phyloP scores from a whole-genome alignment of 2,329 filamentous ascomycete species.

The Sporothrix variecibatus region DNA sequence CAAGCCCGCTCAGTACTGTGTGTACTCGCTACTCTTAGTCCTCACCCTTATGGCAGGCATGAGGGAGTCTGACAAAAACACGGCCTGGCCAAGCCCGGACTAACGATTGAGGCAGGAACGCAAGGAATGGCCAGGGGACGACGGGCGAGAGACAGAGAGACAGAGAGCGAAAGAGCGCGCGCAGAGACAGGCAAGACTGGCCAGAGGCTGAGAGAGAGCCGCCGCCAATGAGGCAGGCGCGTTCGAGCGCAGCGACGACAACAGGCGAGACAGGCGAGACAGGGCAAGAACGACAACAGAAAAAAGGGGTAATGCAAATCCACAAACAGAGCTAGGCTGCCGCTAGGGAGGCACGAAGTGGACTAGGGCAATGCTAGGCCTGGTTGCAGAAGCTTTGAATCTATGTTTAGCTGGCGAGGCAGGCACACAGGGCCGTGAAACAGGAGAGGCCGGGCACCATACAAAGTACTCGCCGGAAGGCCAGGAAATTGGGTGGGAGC shows the following conservation, averaged over 20 bases:
- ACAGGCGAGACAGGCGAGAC: not conserved
- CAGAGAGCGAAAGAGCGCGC: not conserved
- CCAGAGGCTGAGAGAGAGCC: no score
- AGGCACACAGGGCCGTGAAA: slow-evolving; percentile 26
- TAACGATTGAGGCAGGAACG: slow-evolving; percentile 10
- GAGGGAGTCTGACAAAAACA: slow-evolving; percentile 3
- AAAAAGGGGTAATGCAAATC: slow-evolving; percentile 23
- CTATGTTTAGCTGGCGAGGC: slow-evolving; percentile 23
- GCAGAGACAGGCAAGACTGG: not conserved
- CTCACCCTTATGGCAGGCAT: not conserved
- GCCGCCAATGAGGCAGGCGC: not conserved
- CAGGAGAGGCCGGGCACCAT: slow-evolving; percentile 15
- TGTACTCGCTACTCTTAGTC: no score
- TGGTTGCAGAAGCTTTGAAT: slow-evolving; percentile 9
- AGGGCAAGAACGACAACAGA: not conserved
- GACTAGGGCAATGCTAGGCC: slow-evolving; percentile 23
- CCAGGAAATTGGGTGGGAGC: slow-evolving; percentile 20
- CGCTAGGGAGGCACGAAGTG: slow-evolving; percentile 22
- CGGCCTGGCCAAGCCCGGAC: not conserved
- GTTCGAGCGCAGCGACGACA: not conserved
- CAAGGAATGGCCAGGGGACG: slow-evolving; percentile 14
- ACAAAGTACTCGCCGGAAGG: slow-evolving; percentile 18
- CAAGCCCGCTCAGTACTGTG: not conserved
- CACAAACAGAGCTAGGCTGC: slow-evolving; percentile 17
- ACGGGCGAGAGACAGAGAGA: not conserved